Conservation (phyloP, 208 protist species). For the Leishmania lainsoni region DNA sequence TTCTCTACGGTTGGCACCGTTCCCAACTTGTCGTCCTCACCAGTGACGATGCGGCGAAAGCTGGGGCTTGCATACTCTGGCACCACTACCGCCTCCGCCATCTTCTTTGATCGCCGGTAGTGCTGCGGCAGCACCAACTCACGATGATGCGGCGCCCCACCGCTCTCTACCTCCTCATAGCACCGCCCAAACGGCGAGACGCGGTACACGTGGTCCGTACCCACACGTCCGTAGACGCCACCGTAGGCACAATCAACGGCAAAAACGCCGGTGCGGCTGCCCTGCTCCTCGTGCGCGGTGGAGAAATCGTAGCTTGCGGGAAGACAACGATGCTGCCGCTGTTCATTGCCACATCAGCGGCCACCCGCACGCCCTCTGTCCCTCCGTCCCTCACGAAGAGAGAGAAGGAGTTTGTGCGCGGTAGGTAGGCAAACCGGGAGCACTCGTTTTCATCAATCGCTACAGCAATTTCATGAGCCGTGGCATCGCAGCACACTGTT, state of each 20-base stretch:
- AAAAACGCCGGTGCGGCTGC: slow-evolving; percentile 27
- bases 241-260: slow-evolving; percentile 79
- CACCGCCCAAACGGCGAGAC: slow-evolving; percentile 81
- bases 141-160: slow-evolving; percentile 18
- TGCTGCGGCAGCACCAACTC: slow-evolving; percentile 28
- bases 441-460: slow-evolving; percentile 9
- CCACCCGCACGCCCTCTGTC: slow-evolving; percentile 23
- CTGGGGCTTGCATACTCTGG: slow-evolving; percentile 22
- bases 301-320: background rate
- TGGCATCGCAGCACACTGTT: slow-evolving; percentile 10
- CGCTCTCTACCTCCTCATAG: slow-evolving; percentile 37
- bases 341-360: background rate
- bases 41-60: slow-evolving; percentile 15
- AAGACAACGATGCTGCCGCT: slow-evolving; percentile 7
- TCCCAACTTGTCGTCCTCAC: background rate
- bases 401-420: slow-evolving; percentile 11
- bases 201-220: slow-evolving; percentile 35
- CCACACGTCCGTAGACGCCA: slow-evolving; percentile 41
- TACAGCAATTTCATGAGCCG: background rate
- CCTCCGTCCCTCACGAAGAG: slow-evolving; percentile 23
- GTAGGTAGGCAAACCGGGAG: slow-evolving; percentile 20
- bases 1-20: background rate
- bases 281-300: background rate
- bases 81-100: slow-evolving; percentile 24
- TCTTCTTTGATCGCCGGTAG: slow-evolving; percentile 35